phyloP scores from a whole-genome alignment of 2,329 filamentous ascomycete species.

The Diatrype stigma region DNA sequence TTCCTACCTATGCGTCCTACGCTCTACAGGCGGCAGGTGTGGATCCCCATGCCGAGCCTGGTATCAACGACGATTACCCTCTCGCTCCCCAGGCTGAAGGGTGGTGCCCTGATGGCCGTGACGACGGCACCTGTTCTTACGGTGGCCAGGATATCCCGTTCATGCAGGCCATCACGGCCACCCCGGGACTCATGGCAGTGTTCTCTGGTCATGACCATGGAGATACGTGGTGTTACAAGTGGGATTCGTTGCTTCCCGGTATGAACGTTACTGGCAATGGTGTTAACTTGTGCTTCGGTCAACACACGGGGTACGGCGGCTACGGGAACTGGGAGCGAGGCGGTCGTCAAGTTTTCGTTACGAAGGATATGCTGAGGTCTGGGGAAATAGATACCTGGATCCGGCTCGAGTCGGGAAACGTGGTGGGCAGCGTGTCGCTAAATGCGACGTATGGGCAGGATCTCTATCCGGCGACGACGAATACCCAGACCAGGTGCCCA shows the following conservation, averaged over 20 bases:
- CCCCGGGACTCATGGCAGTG: constrained; percentile 50
- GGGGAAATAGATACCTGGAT: constrained; percentile 55
- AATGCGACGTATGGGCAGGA: constrained; percentile 59
- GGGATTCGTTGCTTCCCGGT: constrained; percentile 30
- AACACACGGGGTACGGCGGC: constrained; percentile 66
- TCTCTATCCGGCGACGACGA: constrained; percentile 42
- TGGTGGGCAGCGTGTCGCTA: constrained; percentile 48
- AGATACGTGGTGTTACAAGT: constrained; percentile 53
- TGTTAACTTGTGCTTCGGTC: constrained; percentile 50
- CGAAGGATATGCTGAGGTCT: constrained; percentile 34
- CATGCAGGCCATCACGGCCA: constrained; percentile 56
- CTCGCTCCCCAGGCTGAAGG: constrained; percentile 39
- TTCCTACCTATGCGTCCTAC: constrained; percentile 40
- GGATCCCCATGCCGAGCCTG: constrained; percentile 35
- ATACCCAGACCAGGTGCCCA: constrained; percentile 28
- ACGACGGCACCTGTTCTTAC: constrained; percentile 35
- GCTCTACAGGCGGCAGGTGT: constrained; percentile 35
- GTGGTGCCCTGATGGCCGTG: constrained; percentile 37
- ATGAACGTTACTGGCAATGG: constrained; percentile 34
- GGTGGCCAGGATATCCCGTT: constrained; percentile 55
- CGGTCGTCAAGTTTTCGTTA: constrained; percentile 49
- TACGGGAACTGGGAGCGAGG: constrained; percentile 64
- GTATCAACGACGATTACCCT: constrained; percentile 41
- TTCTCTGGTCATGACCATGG: constrained; percentile 67
- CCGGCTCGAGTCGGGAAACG: constrained; percentile 50